Evolutionary conservation across 2,329 filamentous ascomycete species (phyloP).

Genomic region (Davidsoniella virescens): DNA sequence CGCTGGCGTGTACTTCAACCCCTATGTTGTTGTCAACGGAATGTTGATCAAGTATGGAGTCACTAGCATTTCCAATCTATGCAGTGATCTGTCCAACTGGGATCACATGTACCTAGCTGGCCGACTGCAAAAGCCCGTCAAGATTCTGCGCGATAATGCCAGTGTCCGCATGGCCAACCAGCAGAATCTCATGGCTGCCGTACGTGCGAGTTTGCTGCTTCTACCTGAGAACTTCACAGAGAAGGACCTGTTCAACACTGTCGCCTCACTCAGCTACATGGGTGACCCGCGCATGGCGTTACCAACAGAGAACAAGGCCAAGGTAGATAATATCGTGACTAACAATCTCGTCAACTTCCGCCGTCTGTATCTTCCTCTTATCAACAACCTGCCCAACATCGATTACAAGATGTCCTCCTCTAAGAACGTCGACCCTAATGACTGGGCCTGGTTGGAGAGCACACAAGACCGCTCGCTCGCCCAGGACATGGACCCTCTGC

Average conservation of each 20-base stretch:
- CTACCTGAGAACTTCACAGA: conserved; percentile 76
- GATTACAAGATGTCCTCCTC: conserved; percentile 48
- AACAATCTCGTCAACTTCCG: conserved; percentile 88
- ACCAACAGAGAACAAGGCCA: conserved; percentile 76
- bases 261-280: conserved; percentile 82
- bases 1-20: conserved; percentile 94
- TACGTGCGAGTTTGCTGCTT: conserved; percentile 76
- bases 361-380: conserved; percentile 73
- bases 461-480: conserved; percentile 49
- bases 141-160: conserved; percentile 89
- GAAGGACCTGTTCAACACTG: conserved; percentile 73
- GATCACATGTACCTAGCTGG: conserved; percentile 93
- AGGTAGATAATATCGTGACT: conserved; percentile 85
- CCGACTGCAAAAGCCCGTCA: conserved; percentile 90
- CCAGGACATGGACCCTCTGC: conserved; percentile 86
- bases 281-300: conserved; percentile 93
- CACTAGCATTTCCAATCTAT: conserved; percentile 81
- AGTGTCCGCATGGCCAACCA: conserved; percentile 88
- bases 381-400: conserved; percentile 81
- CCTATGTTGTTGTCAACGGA: conserved; percentile 85
- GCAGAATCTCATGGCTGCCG: conserved; percentile 80
- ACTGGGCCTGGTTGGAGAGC: conserved; percentile 25
- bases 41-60: conserved; percentile 97
- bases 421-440: conserved; percentile 45
- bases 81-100: conserved; percentile 76